phyloP scores from a whole-genome alignment of 192 early-diverging fungal genomes.

The Dissophora ornata region DNA sequence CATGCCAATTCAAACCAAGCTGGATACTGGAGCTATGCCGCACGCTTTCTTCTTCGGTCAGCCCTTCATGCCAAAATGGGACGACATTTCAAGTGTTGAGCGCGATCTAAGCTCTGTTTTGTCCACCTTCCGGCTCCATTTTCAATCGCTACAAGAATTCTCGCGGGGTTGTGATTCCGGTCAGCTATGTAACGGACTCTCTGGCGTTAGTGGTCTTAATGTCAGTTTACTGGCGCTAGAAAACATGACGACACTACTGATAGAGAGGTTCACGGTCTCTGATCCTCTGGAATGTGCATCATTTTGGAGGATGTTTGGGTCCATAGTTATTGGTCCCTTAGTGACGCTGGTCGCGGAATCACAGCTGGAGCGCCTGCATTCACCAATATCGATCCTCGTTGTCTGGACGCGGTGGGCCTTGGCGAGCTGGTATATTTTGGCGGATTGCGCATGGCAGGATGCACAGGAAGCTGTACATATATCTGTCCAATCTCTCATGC shows the following conservation, averaged over 20 bases:
- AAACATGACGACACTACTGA: background rate
- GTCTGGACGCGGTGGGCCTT: conserved; percentile 22
- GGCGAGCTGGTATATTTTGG: conserved; percentile 5
- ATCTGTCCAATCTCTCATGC: background rate
- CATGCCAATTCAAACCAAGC: background rate
- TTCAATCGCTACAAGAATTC: conserved; percentile 5
- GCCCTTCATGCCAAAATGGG: conserved; percentile 6
- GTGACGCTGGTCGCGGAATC: background rate
- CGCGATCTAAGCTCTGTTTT: background rate
- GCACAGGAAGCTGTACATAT: background rate
- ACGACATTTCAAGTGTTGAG: background rate
- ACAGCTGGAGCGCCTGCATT: background rate
- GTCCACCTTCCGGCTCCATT: background rate
- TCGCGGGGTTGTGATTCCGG: background rate
- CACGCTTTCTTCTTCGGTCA: conserved; percentile 5
- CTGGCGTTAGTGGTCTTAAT: background rate
- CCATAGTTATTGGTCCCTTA: background rate
- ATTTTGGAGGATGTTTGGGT: conserved; percentile 1
- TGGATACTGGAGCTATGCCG: background rate
- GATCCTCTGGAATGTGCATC: too few relatives aligned
- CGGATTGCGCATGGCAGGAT: background rate
- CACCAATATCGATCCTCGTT: background rate
- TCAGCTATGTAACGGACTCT: background rate
- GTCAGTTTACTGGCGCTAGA: background rate
- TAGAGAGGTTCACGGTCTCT: background rate